A percentile compares a stretch with the other conserved stretches of the same genome.
These are phyloP conservation scores for Lasiosphaeria hispida DNA, from an alignment of 495 filamentous ascomycete species.

Conservation along the genomic window DNA sequence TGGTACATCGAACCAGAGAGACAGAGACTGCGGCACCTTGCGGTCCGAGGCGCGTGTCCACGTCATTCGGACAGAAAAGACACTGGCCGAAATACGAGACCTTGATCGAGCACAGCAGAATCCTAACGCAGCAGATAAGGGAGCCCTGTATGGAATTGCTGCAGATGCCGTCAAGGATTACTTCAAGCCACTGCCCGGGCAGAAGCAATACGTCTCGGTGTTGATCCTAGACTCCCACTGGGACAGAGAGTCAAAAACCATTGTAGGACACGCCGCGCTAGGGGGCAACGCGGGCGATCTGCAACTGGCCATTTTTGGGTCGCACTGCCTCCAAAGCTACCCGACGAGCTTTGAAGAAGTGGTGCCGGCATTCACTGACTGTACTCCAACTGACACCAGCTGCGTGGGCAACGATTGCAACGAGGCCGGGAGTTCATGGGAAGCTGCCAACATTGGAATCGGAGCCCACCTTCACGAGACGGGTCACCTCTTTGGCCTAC, in stretches of 20 bases:
- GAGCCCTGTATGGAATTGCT: constrained; percentile 72
- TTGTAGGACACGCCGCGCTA: constrained; percentile 79
- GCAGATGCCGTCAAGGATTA: constrained; percentile 70
- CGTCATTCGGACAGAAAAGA: constrained; percentile 76
- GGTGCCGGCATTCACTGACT: constrained; percentile 80
- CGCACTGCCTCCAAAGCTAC: constrained; percentile 84
- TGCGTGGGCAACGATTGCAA: constrained; percentile 80
- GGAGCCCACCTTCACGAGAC: constrained; percentile 88
- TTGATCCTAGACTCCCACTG: constrained; percentile 83
- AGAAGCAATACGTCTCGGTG: constrained; percentile 82
- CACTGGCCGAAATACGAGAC: constrained; percentile 76
- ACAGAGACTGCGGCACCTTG: constrained; percentile 65
- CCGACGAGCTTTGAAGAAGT: constrained; percentile 82
- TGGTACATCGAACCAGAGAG: constrained; percentile 69
- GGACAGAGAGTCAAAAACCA: constrained; percentile 66
- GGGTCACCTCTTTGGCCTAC: constrained; percentile 83
- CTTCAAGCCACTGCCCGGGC: constrained; percentile 69
- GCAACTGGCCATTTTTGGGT: constrained; percentile 84
- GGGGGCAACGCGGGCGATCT: constrained; percentile 64
- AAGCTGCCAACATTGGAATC: constrained; percentile 86
- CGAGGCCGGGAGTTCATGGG: constrained; percentile 85
- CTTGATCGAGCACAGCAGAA: constrained; percentile 80
- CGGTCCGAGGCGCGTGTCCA: constrained; percentile 88
- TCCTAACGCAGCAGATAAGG: constrained; percentile 59
- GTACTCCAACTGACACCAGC: constrained; percentile 78